A percentile compares a stretch with the other conserved stretches of the same genome.
phyloP scores from a whole-genome alignment of 805 yeast genomes.

The Pichia kluyveri region DNA sequence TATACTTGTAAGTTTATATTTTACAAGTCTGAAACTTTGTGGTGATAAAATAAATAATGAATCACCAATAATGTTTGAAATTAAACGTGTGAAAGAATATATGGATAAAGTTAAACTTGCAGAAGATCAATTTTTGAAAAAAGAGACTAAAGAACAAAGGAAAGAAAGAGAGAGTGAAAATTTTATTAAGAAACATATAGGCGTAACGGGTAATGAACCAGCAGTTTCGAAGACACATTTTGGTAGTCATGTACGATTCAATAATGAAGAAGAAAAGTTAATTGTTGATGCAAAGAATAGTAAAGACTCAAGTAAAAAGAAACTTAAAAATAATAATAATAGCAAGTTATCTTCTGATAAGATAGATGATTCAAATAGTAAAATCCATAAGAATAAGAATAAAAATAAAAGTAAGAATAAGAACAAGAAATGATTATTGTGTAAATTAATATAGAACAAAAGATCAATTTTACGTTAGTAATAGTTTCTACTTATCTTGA shows the following conservation, averaged over 20 bases:
- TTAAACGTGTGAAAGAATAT: conserved; percentile 57
- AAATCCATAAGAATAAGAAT: not conserved
- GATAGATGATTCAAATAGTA: not conserved
- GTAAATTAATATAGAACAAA: no score
- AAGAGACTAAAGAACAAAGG: conserved; percentile 16
- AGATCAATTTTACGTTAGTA: no score
- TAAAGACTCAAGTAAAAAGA: not conserved
- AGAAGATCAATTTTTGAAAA: conserved; percentile 21
- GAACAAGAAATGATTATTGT: no score
- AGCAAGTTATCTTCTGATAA: not conserved
- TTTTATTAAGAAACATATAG: conserved; percentile 22
- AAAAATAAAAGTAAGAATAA: not conserved
- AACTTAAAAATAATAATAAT: no score
- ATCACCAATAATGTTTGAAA: conserved; percentile 61
- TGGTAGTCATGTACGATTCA: conserved; percentile 37
- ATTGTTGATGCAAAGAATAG: not conserved
- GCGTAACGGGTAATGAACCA: conserved; percentile 24
- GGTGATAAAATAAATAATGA: conserved; percentile 44
- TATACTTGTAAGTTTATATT: conserved; percentile 46
- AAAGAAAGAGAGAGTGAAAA: conserved; percentile 14
- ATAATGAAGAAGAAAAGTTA: conserved; percentile 2
- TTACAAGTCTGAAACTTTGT: conserved; percentile 46
- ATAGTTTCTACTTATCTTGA: no score
- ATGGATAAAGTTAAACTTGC: conserved; percentile 47
- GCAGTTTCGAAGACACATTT: conserved; percentile 47